Conservation (phyloP, 768 basidiomycete genomes). For the Suillus clintonianus region DNA sequence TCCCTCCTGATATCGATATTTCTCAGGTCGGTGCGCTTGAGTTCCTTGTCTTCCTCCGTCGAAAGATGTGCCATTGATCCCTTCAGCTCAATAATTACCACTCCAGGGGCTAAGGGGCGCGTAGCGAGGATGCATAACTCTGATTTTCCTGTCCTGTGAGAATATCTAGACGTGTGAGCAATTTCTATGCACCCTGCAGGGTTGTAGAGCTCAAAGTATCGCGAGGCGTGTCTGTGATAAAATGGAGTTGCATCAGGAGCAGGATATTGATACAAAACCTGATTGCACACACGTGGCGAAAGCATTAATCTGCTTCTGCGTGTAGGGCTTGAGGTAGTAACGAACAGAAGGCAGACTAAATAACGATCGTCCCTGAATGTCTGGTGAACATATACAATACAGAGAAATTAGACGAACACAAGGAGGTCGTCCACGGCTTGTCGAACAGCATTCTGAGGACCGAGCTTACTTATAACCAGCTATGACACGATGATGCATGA, state of each 20-base stretch:
- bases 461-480: slow-evolving; percentile 61
- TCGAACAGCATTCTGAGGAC: slow-evolving; percentile 58
- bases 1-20: slow-evolving; percentile 75
- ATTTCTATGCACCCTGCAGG: slow-evolving; percentile 85
- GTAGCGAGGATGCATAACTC: slow-evolving; percentile 88
- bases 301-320: slow-evolving; percentile 85
- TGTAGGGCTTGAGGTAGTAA: slow-evolving; percentile 74
- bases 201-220: slow-evolving; percentile 86
- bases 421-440: slow-evolving; percentile 80
- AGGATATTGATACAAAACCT: slow-evolving; percentile 26
- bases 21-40: slow-evolving; percentile 78
- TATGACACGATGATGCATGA: slow-evolving; percentile 29
- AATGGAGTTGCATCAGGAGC: slow-evolving; percentile 23
- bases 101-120: slow-evolving; percentile 62
- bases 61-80: slow-evolving; percentile 89
- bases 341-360: slow-evolving; percentile 71
- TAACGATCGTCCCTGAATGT: slow-evolving; percentile 19
- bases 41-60: slow-evolving; percentile 82
- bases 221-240: slow-evolving; percentile 72
- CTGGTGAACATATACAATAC: slow-evolving; percentile 18
- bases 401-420: slow-evolving; percentile 50
- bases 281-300: slow-evolving; percentile 80
- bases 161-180: slow-evolving; percentile 85
- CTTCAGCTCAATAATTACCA: slow-evolving; percentile 83
- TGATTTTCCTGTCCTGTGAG: slow-evolving; percentile 85